Percentiles rank a stretch among this genome's conserved stretches.
Conservation (phyloP, 352 stramenopile genomes). For the Phytophthora agathidicida region DNA sequence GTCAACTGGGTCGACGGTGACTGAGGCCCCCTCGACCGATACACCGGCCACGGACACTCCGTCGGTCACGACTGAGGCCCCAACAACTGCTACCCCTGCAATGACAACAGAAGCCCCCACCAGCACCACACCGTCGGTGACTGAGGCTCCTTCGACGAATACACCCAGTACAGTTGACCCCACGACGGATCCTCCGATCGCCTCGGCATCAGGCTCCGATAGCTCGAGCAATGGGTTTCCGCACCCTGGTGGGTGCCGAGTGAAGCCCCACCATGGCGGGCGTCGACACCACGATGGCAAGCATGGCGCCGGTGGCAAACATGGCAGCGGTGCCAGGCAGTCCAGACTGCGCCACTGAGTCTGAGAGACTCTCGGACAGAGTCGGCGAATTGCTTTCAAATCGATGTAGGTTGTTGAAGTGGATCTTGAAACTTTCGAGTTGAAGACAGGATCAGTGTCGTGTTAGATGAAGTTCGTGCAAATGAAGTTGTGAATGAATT, state of each 20-base stretch:
- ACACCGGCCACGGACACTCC: too few species aligned
- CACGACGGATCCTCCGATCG: neutral
- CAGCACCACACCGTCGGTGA: neutral
- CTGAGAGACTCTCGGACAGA: too few species aligned
- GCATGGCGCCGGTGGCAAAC: too few species aligned
- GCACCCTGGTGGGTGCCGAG: neutral
- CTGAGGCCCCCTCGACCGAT: too few species aligned
- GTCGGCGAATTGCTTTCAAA: constrained; percentile 2
- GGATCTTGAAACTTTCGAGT: too few species aligned
- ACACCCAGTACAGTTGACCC: neutral
- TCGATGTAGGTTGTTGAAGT: constrained; percentile 1
- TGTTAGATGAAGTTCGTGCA: constrained; percentile 4
- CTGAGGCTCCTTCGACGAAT: neutral
- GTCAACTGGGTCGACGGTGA: neutral
- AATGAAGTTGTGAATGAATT: constrained; percentile 13
- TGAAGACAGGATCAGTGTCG: too few species aligned
- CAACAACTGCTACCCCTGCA: neutral
- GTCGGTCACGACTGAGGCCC: neutral
- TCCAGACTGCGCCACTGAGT: constrained; percentile 1
- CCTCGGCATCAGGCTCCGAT: neutral
- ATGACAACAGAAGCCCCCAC: neutral
- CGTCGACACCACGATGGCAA: too few species aligned
- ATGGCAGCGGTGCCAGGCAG: neutral
- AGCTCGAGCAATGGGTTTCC: constrained; percentile 1
- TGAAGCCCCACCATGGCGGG: neutral